Evolutionary conservation across 139 green algal genomes (phyloP).

Genomic region (Picochlorum sp.): DNA sequence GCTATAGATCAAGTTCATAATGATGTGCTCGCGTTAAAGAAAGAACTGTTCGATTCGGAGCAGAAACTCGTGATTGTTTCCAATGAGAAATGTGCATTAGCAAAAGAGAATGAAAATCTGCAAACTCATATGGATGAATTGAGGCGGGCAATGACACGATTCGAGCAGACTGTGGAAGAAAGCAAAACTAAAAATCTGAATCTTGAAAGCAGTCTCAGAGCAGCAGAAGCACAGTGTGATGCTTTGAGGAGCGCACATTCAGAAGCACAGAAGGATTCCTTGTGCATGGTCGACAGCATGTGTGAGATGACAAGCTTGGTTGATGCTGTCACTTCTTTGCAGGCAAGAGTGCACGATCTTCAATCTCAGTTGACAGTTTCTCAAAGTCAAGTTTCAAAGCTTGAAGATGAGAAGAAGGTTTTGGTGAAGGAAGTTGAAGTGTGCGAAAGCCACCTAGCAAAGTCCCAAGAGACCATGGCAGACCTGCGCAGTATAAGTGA

Average conservation of each 20-base stretch:
- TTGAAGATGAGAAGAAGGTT: conserved; percentile 2
- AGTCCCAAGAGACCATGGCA: background rate
- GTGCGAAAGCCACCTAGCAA: background rate
- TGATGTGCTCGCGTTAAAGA: background rate
- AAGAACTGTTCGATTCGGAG: background rate
- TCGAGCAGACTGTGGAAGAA: background rate
- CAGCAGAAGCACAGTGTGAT: conserved; percentile 9
- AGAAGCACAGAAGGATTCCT: background rate
- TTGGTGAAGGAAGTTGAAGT: background rate
- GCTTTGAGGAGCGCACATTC: background rate
- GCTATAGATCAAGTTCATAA: conserved; percentile 13
- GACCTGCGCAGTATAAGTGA: background rate
- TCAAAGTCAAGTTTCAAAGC: background rate
- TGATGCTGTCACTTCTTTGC: conserved; percentile 27
- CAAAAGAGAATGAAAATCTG: background rate
- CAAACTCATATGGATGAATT: background rate
- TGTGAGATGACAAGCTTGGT: conserved; percentile 33
- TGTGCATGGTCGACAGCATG: conserved; percentile 20
- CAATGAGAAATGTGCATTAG: background rate
- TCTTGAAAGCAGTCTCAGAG: conserved; percentile 1
- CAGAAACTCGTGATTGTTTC: conserved; percentile 1
- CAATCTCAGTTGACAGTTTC: conserved; percentile 3
- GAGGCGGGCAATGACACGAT: background rate
- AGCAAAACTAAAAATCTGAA: background rate
- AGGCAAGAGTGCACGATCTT: conserved; percentile 22